Evolutionary conservation across 148 eudicot species (phyloP), one percentile per base, ranked within the genome.

Genomic region (Euryodendron excelsum): DNA sequence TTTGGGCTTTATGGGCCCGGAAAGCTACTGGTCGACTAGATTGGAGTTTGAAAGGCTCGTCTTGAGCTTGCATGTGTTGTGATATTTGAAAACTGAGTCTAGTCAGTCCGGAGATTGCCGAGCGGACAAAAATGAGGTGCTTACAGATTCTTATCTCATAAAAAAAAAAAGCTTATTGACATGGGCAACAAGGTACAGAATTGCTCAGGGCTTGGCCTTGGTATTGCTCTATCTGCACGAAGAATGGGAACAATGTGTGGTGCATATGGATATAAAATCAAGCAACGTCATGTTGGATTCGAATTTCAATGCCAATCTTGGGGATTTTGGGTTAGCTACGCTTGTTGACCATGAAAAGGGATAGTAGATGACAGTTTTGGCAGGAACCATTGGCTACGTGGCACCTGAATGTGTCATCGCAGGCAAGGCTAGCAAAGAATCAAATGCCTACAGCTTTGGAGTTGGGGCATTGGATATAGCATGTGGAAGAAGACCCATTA

Each of bases 271-370:
- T 61, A 81, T 81, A 17, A 81, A 81, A 55, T 76, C 79, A 4
- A 81, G 83, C 39, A 76, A 81, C 13, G 33, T 81, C 4, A 81
- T 81, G 80, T 36, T 81, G 28, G 83, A 81, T 36, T 59, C 76
- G 4, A 76, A 25, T 39, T 81, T 81, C 76, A 81, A 81, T 62
- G 76, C 80, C 0, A 81, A 81, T 25, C 77, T 81, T 1, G 83
- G 83, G 18, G 80, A 81, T 76, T 81, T 81, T 69, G 80, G 83
- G 6, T 27, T 80, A 18, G 83, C 83, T 47, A 68, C 75, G 63
- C 61, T 80, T 3, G 79, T 80, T 45, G 75, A 80, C 56, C 83
- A 81, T 33, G 83, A 69, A 4, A 81, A 81, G 14, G 76, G n/a
- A 1, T 60, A 47, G 1, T 69, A 76, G 11, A 81, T 80, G 14